Evolutionary conservation across 78 protist species (phyloP).

Genomic region (Dictyostelium discoideum): DNA sequence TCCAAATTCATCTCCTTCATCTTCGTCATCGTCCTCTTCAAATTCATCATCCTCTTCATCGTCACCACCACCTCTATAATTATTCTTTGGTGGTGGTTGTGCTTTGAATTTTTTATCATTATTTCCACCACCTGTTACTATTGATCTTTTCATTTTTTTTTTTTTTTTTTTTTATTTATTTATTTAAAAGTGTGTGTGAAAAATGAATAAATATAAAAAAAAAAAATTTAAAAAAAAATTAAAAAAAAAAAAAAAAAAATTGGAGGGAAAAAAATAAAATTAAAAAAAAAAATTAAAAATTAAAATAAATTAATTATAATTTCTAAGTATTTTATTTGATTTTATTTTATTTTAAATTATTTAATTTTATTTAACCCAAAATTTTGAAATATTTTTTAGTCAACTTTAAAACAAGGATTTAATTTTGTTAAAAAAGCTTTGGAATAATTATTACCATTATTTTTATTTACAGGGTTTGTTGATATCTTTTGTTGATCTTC

Average conservation of each 20-base stretch:
- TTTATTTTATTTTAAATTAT: background rate
- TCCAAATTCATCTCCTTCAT: constrained; percentile 55
- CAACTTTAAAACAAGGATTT: background rate
- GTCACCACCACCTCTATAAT: background rate
- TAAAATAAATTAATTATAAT: background rate
- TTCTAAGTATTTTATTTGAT: background rate
- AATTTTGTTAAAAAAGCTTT: background rate
- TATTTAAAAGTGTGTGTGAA: background rate
- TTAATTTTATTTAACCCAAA: background rate
- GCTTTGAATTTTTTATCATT: background rate
- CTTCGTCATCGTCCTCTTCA: constrained; percentile 50
- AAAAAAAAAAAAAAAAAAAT: background rate
- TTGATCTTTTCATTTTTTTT: background rate
- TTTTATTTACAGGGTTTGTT: background rate
- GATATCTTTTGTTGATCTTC: background rate
- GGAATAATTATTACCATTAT: background rate
- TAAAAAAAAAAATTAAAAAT: background rate
- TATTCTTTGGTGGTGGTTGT: background rate
- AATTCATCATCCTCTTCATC: constrained; percentile 65
- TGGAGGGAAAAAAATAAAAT: background rate
- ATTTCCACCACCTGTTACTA: background rate
- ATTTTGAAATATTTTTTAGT: background rate
- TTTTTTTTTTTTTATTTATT: background rate
- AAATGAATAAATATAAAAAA: too few relatives aligned
- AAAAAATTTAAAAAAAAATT: too few relatives aligned